Base-by-base conservation (phyloP, 805 yeast species). In the Kodamaea jinghongensis region DNA sequence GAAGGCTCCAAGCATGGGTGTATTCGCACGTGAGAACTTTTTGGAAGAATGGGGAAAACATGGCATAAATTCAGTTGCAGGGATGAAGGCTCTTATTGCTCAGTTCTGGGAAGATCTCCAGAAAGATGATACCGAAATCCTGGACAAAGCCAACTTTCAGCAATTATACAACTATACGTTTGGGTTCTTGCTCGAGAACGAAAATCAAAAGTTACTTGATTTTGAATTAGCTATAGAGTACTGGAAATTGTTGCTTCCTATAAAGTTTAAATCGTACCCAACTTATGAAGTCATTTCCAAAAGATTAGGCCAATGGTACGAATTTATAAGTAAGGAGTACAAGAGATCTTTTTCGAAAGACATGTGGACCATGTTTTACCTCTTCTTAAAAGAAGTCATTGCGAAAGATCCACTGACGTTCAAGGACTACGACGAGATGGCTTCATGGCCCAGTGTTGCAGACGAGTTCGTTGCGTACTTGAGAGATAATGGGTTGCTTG, bases 381-480 rank as follows among this genome's bases (percentile, higher is more conserved):
- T 80, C 41, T 87, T 89, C 52, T 60, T 83, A 40, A 60, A 65
- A 39, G 75, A 76, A 44, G 71, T 71, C 43, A 60, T 76, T 1
- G 32, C 42, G 2, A 46, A 56, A 2, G 85, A 86, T 43, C 78
- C 84, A 0, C 44, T 17, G 2, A 46, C 54, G 1, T 65, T 91
- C 4, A 61, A 62, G 11, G 63, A 60, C 2, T 90, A 89, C 59
- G 90, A 84, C 50, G 93, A 83, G 47, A 75, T 76, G 49, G 89
- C 84, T 16, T 86, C 96, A 1, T 91, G 98, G 98, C 99, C 98
- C 4, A 78, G 86, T 39, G 66, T 87, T 12, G 78, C 91, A 48
- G 99, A 91, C 58, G 87, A 81, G 43, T 91, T 78, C 55, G 84
- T 87, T 15, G 95, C 84, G 47, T 71, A 71, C 52, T 65, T 70